phyloP scores from a whole-genome alignment of 345 rosid species.

The Leavenworthia alabamica region DNA sequence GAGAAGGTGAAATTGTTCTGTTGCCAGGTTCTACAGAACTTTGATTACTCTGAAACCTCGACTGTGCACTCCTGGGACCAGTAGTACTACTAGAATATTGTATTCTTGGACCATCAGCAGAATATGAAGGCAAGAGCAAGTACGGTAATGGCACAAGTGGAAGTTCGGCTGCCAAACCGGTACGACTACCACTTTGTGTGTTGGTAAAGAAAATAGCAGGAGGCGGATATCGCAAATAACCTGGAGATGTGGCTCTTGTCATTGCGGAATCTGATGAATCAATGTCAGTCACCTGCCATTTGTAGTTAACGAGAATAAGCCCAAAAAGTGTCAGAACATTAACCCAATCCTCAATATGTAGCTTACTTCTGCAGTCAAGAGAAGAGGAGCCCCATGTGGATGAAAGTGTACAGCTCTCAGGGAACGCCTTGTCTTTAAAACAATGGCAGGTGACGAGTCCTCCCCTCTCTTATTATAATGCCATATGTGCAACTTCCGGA shows the following conservation, averaged over 20 bases:
- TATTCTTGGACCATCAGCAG: constrained; percentile 44
- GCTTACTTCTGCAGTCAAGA: constrained; percentile 82
- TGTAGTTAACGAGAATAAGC: constrained; percentile 45
- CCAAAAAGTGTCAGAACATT: constrained; percentile 18
- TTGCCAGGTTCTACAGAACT: constrained; percentile 32
- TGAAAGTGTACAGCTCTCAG: constrained; percentile 83
- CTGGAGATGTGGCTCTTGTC: constrained; percentile 66
- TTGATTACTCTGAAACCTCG: constrained; percentile 36
- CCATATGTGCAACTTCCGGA: constrained; percentile 65
- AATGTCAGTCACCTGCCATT: constrained; percentile 85
- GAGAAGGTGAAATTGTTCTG: constrained; percentile 30
- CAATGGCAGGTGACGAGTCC: constrained; percentile 51
- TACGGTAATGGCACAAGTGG: constrained; percentile 52
- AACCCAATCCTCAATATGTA: constrained; percentile 19
- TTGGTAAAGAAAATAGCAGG: constrained; percentile 58
- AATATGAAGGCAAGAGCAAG: constrained; percentile 43
- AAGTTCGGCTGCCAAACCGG: constrained; percentile 43
- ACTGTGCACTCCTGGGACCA: constrained; percentile 38
- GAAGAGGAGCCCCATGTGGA: constrained; percentile 72
- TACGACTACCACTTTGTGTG: constrained; percentile 43
- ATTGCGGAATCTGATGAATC: constrained; percentile 74
- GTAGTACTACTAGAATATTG: constrained; percentile 32
- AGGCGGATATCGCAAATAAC: constrained; percentile 67
- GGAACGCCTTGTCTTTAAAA: constrained; percentile 70
- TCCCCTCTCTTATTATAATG: constrained; percentile 59